Conservation (phyloP, 257 asterid genomes). For the Scutellaria minor region DNA sequence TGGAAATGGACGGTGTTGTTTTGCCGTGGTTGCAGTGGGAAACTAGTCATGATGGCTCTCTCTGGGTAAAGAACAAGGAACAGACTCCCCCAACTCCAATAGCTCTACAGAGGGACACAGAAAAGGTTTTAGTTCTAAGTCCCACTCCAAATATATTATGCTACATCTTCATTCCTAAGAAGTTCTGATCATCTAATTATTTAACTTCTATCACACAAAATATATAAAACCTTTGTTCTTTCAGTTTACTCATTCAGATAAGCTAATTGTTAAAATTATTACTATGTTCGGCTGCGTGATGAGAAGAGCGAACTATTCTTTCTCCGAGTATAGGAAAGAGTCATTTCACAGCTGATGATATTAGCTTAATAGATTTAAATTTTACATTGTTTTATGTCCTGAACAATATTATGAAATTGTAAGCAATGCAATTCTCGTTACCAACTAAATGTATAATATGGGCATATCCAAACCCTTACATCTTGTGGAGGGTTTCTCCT, state of each 20-base stretch:
- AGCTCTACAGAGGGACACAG: slow-evolving; percentile 49
- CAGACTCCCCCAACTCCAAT: slow-evolving; percentile 57
- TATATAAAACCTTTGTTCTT: neutral
- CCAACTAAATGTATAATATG: neutral
- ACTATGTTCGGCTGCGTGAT: no score
- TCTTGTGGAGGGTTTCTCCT: slow-evolving; percentile 5
- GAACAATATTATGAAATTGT: neutral
- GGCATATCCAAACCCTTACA: neutral
- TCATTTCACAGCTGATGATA: no score
- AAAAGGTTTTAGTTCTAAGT: slow-evolving; percentile 50
- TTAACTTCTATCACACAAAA: neutral
- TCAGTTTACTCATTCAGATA: neutral
- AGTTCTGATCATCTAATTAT: neutral
- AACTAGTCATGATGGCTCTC: slow-evolving; percentile 63
- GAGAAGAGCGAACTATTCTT: no score
- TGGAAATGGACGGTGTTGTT: slow-evolving; percentile 74
- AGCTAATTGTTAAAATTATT: neutral
- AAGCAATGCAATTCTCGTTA: slow-evolving; percentile 1
- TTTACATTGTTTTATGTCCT: neutral
- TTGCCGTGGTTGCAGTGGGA: slow-evolving; percentile 97
- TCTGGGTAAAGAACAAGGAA: slow-evolving; percentile 38
- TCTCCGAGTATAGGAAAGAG: no score
- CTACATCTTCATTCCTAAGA: neutral
- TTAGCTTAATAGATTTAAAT: neutral
- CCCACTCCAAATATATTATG: slow-evolving; percentile 16